Conservation (phyloP, 768 basidiomycete genomes). For the Tephrocybe sp. region DNA sequence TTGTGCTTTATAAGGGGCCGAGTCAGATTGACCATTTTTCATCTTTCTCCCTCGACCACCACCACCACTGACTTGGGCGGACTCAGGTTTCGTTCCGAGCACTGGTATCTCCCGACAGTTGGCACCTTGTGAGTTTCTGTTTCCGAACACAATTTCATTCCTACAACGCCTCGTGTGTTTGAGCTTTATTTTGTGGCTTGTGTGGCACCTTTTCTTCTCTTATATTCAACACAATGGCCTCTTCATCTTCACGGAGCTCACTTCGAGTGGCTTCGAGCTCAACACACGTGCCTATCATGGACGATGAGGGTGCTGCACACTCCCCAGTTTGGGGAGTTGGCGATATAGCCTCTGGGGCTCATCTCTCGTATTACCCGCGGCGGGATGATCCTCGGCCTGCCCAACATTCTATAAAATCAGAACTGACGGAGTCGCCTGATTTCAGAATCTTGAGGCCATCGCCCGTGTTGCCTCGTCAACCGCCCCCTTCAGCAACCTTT, state of each 20-base stretch:
- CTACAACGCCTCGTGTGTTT: constrained; percentile 6
- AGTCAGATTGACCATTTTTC: constrained; percentile 14
- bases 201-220: constrained; percentile 8
- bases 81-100: constrained; percentile 10
- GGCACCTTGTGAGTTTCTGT: constrained; percentile 12
- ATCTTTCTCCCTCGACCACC: constrained; percentile 9
- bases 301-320: constrained; percentile 1
- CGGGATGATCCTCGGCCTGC: constrained; percentile 2
- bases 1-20: constrained; percentile 10
- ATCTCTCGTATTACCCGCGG: background rate
- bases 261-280: background rate
- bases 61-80: constrained; percentile 11
- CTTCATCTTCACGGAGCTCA: background rate
- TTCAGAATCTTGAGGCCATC: constrained; percentile 55
- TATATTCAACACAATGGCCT: constrained; percentile 9
- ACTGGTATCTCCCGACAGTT: constrained; percentile 4
- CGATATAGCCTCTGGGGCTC: background rate
- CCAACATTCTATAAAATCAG: constrained; percentile 27
- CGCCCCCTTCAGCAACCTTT: constrained; percentile 25
- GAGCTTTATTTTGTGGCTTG: constrained; percentile 2
- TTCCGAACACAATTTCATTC: background rate
- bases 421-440: constrained; percentile 51
- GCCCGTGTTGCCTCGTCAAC: constrained; percentile 44
- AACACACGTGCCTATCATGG: constrained; percentile 3
- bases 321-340: constrained; percentile 9